Percentiles rank a stretch among this genome's conserved stretches.
Conservation (phyloP, 768 basidiomycete species). For the Mycena belliarum region DNA sequence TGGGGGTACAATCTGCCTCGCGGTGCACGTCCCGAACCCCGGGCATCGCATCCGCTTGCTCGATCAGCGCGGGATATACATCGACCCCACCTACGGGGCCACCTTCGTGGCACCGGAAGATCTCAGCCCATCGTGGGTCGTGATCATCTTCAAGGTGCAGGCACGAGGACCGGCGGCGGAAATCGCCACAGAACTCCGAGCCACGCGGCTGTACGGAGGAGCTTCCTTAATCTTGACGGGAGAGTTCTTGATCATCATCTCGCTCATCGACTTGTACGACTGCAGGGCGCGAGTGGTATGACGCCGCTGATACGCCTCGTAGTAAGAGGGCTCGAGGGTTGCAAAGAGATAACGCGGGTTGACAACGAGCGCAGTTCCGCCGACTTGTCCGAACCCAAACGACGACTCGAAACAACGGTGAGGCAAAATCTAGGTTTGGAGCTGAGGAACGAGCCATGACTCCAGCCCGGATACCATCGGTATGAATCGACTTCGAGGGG, state of each 20-base stretch:
- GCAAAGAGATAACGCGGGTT: conserved; percentile 93
- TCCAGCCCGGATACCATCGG: conserved; percentile 87
- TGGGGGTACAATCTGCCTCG: too few species aligned
- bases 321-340: conserved; percentile 73
- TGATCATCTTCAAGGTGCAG: too few species aligned
- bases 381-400: conserved; percentile 98
- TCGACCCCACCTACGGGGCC: too few species aligned
- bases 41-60: too few species aligned
- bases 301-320: conserved; percentile 73
- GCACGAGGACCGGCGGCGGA: too few species aligned
- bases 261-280: conserved; percentile 90
- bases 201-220: conserved; percentile 68
- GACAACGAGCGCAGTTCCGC: conserved; percentile 84
- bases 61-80: too few species aligned
- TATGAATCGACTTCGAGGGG: conserved; percentile 95
- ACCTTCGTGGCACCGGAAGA: too few species aligned
- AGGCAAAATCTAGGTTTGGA: background rate
- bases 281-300: conserved; percentile 66
- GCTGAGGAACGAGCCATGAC: conserved; percentile 67
- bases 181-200: too few species aligned
- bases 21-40: too few species aligned
- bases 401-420: conserved; percentile 60
- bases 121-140: too few species aligned
- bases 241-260: conserved; percentile 93
- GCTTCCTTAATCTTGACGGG: conserved; percentile 94